These are phyloP conservation scores for Hippophae tibetana DNA, from an alignment of 306 rosid species.

Conservation along the genomic window DNA sequence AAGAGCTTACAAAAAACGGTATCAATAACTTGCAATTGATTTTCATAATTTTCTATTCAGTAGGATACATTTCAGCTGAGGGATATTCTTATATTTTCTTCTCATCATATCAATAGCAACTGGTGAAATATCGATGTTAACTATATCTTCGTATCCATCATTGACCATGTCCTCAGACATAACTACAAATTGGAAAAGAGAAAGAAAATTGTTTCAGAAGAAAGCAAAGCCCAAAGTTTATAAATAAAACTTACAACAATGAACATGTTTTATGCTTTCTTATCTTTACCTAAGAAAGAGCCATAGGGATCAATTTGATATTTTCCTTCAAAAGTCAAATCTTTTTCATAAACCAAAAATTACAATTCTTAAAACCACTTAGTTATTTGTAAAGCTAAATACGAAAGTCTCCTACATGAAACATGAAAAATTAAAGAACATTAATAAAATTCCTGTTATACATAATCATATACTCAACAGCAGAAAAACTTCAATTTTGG, in stretches of 20 bases:
- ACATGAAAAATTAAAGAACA: too few relatives aligned
- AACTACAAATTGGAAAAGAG: conserved; percentile 30
- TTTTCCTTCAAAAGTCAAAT: too few relatives aligned
- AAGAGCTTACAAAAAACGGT: conserved; percentile 2
- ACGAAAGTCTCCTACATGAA: too few relatives aligned
- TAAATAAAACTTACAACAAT: neutral
- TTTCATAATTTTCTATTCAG: conserved; percentile 2
- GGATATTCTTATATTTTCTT: conserved; percentile 52
- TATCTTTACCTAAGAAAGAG: too few relatives aligned
- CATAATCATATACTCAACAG: too few relatives aligned
- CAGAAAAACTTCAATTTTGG: too few relatives aligned
- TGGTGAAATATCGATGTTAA: conserved; percentile 74
- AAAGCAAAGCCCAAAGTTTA: neutral
- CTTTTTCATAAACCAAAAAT: too few relatives aligned
- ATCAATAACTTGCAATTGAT: neutral
- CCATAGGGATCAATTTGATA: too few relatives aligned
- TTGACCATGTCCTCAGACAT: conserved; percentile 93
- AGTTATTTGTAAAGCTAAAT: too few relatives aligned
- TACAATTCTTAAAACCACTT: too few relatives aligned
- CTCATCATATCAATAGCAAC: conserved; percentile 87
- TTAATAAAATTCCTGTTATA: too few relatives aligned
- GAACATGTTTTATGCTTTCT: too few relatives aligned
- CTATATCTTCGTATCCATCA: conserved; percentile 76
- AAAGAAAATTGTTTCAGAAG: neutral
- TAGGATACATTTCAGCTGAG: conserved; percentile 83